Evolutionary conservation across 345 rosid species (phyloP), one percentile per base, ranked within the genome.

Genomic region (Psidium friedrichsthalianum): DNA sequence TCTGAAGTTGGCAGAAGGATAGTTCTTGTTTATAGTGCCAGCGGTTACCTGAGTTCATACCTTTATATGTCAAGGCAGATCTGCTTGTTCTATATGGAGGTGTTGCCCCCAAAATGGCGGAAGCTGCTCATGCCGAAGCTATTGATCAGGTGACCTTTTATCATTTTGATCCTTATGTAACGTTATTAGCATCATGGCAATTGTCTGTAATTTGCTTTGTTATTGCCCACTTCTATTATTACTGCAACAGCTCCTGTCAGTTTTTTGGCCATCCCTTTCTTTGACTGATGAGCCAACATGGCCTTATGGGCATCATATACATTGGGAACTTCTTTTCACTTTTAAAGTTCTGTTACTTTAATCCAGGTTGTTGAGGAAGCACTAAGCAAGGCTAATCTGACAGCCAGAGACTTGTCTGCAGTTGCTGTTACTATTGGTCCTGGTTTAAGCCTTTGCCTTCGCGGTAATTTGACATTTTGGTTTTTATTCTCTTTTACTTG

Each of bases 361-460:
- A 76, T 88, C 78, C 91, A 97, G 99, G 98, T 97, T 88, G 98
- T 95, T 85, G 93, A 92, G 89, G 94, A 93, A 85, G 96, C 98
- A 51, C 95, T 97, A 83, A 93, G 94, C 89, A 87, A 87, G 88
- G 97, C 98, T 82, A 91, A 91, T 87, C 56, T 97, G 85, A 90
- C 92, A 25, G 97, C 88, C 87, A 86, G 87, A 25, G 93, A 97
- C 88, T 90, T 97, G 84, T 93, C 99, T 89, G 99, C 98, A 16
- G 93, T 97, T 91, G 99, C 99, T 89, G 99, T 97, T 86, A 97
- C 99, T 83, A 95, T 95, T 91, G 99, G 99, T 87, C 99, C 99
- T 87, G 98, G 98, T 87, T 92, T 97, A 87, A 90, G 99, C 89
- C 97, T 97, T 57, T 97, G 98, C 87, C 97, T 97, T 88, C 96